Percentiles rank a stretch among this genome's conserved stretches.
Evolutionary conservation across 1,139 yeast genomes (phyloP).

Genomic region (Suhomyces kunorum): DNA sequence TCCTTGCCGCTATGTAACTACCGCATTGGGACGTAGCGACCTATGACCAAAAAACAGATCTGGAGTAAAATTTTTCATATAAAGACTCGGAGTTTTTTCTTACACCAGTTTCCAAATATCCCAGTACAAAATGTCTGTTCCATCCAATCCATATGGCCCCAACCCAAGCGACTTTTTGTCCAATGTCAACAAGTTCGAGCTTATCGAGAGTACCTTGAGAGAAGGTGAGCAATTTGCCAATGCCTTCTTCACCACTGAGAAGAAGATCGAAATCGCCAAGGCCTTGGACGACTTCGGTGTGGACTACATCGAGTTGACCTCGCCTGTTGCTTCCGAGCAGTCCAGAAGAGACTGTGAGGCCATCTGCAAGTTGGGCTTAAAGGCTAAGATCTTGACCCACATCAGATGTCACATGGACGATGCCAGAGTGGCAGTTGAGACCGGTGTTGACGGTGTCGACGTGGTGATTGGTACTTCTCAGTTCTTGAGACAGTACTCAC

Average conservation of each 20-base stretch:
- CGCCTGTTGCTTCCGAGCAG: constrained; percentile 61
- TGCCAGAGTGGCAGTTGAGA: constrained; percentile 58
- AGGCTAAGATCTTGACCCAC: constrained; percentile 57
- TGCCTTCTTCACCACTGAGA: constrained; percentile 56
- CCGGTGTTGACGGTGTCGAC: constrained; percentile 63
- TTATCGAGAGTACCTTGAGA: constrained; percentile 57
- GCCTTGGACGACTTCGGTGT: constrained; percentile 62
- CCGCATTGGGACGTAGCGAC: constrained; percentile 13
- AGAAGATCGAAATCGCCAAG: constrained; percentile 56
- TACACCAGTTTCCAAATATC: background rate
- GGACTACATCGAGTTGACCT: constrained; percentile 58
- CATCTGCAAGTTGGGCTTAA: constrained; percentile 56
- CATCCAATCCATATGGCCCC: constrained; percentile 55
- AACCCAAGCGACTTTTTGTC: constrained; percentile 60
- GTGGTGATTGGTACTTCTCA: constrained; percentile 61
- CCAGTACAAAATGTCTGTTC: constrained; percentile 14
- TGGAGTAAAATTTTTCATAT: constrained; percentile 9
- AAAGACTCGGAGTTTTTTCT: constrained; percentile 9
- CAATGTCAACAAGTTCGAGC: constrained; percentile 52
- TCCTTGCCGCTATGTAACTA: constrained; percentile 14
- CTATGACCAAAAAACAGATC: constrained; percentile 11
- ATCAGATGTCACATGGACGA: constrained; percentile 64
- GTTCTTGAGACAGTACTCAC: constrained; percentile 85
- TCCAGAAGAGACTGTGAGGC: constrained; percentile 59
- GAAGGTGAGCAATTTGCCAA: constrained; percentile 66